These are phyloP conservation scores for Cladosporium sp. DNA, from an alignment of 2,329 filamentous ascomycete genomes.

Conservation along the genomic window DNA sequence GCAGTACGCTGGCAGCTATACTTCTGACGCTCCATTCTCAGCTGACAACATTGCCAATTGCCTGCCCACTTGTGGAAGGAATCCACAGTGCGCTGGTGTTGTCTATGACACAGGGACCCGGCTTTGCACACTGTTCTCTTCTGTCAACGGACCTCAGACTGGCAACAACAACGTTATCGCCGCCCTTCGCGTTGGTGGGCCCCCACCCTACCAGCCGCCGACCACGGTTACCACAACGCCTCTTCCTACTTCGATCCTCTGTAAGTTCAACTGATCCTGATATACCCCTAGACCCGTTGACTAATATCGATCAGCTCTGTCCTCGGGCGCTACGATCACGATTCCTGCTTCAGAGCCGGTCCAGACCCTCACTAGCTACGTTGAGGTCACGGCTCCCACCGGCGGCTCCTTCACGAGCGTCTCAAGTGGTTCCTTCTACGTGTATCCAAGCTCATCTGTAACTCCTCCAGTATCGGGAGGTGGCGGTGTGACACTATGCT, in stretches of 20 bases:
- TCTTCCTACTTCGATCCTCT: neutral
- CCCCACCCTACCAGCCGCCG: neutral
- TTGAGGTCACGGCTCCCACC: slow-evolving; percentile 16
- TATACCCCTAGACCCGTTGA: neutral
- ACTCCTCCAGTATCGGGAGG: neutral
- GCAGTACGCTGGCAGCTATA: slow-evolving; percentile 17
- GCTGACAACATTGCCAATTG: slow-evolving; percentile 17
- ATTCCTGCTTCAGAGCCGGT: neutral
- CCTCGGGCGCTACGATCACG: slow-evolving; percentile 17
- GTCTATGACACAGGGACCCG: slow-evolving; percentile 14
- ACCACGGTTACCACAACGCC: slow-evolving; percentile 8
- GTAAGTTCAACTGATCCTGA: neutral
- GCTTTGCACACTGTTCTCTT: slow-evolving; percentile 22
- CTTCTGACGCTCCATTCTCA: slow-evolving; percentile 14
- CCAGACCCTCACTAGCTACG: slow-evolving; percentile 6
- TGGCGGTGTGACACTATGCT: slow-evolving; percentile 20
- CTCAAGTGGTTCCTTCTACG: slow-evolving; percentile 20
- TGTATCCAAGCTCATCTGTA: slow-evolving; percentile 17
- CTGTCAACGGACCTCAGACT: slow-evolving; percentile 16
- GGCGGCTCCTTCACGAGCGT: slow-evolving; percentile 18
- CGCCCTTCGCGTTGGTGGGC: slow-evolving; percentile 6
- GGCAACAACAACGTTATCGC: slow-evolving; percentile 15
- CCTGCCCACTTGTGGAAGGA: slow-evolving; percentile 18
- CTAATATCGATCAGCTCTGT: slow-evolving; percentile 11
- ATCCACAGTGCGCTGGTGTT: slow-evolving; percentile 20